These are phyloP conservation scores for Aurantiochytrium sp. DNA, from an alignment of 108 stramenopile species.

Conservation along the genomic window DNA sequence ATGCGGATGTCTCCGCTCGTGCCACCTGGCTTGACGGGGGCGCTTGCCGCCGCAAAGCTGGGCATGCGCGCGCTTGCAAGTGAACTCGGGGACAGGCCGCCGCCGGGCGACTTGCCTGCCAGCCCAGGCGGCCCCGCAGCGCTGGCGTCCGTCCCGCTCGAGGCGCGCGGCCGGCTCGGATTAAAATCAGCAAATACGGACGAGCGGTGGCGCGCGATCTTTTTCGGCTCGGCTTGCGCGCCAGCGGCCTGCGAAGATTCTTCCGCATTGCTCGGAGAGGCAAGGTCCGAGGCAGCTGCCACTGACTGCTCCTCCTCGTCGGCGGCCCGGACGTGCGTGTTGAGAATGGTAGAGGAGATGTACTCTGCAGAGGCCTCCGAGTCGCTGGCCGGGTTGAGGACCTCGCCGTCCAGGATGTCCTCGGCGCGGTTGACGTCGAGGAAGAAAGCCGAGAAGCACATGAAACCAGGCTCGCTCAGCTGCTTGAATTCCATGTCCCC, in stretches of 20 bases:
- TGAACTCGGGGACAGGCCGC: too few relatives aligned
- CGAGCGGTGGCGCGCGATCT: not conserved
- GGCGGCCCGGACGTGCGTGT: not conserved
- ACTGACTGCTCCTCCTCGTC: not conserved
- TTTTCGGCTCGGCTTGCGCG: too few relatives aligned
- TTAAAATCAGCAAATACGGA: not conserved
- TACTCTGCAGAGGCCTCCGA: not conserved
- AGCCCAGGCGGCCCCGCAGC: not conserved
- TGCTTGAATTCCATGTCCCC: slow-evolving; percentile 30
- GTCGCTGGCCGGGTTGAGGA: not conserved
- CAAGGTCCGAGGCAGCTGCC: too few relatives aligned
- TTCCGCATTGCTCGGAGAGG: too few relatives aligned
- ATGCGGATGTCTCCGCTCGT: not conserved
- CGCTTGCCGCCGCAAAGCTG: not conserved
- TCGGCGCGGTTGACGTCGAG: slow-evolving; percentile 9
- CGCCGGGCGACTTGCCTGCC: too few relatives aligned
- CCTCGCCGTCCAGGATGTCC: not conserved
- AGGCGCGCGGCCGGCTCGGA: not conserved
- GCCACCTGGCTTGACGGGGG: not conserved
- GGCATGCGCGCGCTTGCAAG: not conserved
- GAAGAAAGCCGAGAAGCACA: slow-evolving; percentile 11
- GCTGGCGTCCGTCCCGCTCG: not conserved
- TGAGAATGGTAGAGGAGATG: not conserved
- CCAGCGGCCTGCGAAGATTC: too few relatives aligned
- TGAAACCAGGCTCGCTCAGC: slow-evolving; percentile 30